A percentile compares a stretch with the other conserved stretches of the same genome.
Evolutionary conservation across 306 rosid genomes (phyloP).

Genomic region (Cucurbita pepo): DNA sequence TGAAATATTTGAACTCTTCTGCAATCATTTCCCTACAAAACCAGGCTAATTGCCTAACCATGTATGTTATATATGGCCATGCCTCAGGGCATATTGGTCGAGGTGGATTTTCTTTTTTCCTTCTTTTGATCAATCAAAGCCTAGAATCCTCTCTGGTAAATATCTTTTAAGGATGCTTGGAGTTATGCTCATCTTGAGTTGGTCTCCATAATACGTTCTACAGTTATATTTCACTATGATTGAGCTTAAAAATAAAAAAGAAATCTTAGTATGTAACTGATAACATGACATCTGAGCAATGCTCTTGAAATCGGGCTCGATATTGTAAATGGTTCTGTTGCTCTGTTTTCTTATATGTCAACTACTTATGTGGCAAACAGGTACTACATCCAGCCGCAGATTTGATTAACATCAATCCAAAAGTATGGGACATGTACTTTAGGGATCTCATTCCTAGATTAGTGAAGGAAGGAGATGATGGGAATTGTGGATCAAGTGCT

Average conservation of each 20-base stretch:
- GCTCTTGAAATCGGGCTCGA: neutral
- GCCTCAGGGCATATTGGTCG: neutral
- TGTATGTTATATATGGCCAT: neutral
- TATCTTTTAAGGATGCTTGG: neutral
- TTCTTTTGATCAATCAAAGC: neutral
- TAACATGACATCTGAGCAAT: neutral
- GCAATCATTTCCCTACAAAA: neutral
- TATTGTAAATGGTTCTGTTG: neutral
- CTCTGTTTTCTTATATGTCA: neutral
- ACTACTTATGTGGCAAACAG: constrained; percentile 18
- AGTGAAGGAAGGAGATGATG: constrained; percentile 80
- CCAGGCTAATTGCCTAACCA: neutral
- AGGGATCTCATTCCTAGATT: constrained; percentile 60
- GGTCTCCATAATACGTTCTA: neutral
- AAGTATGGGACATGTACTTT: constrained; percentile 80
- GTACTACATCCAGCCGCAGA: constrained; percentile 72
- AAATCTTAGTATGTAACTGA: neutral
- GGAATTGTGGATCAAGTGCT: constrained; percentile 77
- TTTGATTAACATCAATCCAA: constrained; percentile 51
- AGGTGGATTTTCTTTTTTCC: neutral
- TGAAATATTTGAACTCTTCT: neutral
- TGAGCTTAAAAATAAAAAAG: neutral
- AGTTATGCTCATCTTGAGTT: neutral
- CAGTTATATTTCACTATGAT: neutral
- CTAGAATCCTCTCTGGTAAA: neutral